Base-by-base conservation (phyloP, 192 early-diverging fungal genomes). In the Entomortierella parvispora region DNA sequence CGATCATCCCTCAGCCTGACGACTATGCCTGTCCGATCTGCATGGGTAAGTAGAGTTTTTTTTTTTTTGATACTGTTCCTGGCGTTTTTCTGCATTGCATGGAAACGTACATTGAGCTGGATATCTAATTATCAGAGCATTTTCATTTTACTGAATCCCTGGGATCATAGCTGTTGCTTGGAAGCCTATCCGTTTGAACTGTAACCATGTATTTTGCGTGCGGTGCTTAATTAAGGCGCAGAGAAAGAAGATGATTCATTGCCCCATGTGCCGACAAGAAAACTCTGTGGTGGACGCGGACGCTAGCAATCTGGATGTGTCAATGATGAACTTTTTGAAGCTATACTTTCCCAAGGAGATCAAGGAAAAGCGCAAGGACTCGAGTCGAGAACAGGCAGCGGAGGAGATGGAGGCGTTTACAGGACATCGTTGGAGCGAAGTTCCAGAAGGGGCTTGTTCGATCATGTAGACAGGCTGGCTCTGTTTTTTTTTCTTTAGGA, bases 11-110 rank as follows among this genome's bases (percentile, higher is more conserved):
- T 18, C 93, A 95, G 65, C 86, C 89, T 12, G 90, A 93, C 55
- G 93, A 94, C 78, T 91, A 93, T 69, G 42, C 79, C 14, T 94
- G 94, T 56, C 92, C 93, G n/a, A 89, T 96, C 65, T 94, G 93
- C 69, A 83, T 89, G 15, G 79, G 82, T 84, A 82, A 69, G 77
- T 61, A 55, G 26, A 46, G 49, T 43, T 56, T 32, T 48, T 61
- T 17, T 62, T 42, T 42, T 45, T 58, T 81, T 55, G 11, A 17
- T 43, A 47, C 17, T 26, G 18, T 2, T 14, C 40, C 28, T 17
- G 3, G 17, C 14, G 22, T 28, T 40, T 43, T 62, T 3, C 31
- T 32, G 50, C 29, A 64, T 29, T 47, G 14, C 37, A 44, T 4
- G 11, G 17, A 47, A 34, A 48, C 29, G 17, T 31, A 42, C 6